A percentile compares a stretch with the other conserved stretches of the same genome.
Conservation (phyloP, 192 early-diverging fungal genomes). For the Podila clonocystis region DNA sequence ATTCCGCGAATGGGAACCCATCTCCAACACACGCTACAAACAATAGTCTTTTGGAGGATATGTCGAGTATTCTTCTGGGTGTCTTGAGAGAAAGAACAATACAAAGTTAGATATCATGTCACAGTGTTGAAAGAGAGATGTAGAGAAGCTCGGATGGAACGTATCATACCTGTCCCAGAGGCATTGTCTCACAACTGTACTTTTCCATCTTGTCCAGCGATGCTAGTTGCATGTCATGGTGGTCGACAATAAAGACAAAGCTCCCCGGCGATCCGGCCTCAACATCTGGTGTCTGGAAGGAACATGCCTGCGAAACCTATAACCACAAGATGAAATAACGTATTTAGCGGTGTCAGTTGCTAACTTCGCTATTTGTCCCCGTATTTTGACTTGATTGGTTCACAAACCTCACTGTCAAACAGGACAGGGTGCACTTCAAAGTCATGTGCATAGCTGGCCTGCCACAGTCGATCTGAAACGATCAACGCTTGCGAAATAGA, state of each 20-base stretch:
- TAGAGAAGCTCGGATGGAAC: neutral
- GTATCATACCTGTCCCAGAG: slow-evolving; percentile 21
- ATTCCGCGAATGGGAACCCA: slow-evolving; percentile 30
- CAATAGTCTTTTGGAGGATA: slow-evolving; percentile 23
- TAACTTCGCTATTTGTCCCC: neutral
- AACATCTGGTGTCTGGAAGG: slow-evolving; percentile 6
- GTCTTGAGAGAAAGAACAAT: slow-evolving; percentile 8
- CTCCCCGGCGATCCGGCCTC: neutral
- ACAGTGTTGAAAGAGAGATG: neutral
- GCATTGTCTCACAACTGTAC: slow-evolving; percentile 13
- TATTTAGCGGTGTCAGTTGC: neutral
- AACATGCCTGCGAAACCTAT: slow-evolving; percentile 21
- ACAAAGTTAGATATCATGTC: neutral
- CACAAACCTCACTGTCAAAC: slow-evolving; percentile 27
- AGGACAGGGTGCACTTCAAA: slow-evolving; percentile 28
- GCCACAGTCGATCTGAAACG: slow-evolving; percentile 37
- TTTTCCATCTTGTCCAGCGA: slow-evolving; percentile 15
- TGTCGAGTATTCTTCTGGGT: slow-evolving; percentile 35
- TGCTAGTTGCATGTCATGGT: slow-evolving; percentile 31
- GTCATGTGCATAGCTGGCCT: neutral
- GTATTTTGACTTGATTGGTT: neutral
- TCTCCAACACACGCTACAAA: slow-evolving; percentile 23
- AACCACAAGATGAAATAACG: neutral
- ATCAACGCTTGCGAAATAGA: slow-evolving; percentile 4
- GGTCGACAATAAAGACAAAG: slow-evolving; percentile 37